Base-by-base conservation (phyloP, 2,329 filamentous ascomycete genomes). In the Aspergillus caelatus region DNA sequence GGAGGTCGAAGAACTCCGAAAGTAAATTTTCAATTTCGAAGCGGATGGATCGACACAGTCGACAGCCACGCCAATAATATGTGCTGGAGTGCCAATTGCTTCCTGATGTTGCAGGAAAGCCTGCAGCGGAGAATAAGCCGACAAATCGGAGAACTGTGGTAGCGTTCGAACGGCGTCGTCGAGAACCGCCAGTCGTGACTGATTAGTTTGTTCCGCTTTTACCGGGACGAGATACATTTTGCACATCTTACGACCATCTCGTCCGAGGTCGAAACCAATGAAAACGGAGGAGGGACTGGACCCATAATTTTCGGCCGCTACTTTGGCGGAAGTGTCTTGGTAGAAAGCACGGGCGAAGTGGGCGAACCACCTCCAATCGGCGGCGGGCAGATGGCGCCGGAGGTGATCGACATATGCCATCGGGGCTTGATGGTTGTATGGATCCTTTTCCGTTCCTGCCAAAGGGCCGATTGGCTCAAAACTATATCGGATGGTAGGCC, bases 401-500 rank as follows among this genome's bases (percentile, higher is more conserved):
- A 41, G 39, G 7, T 41, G 39, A 41, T 41, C 39, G 16, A n/a
- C 39, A 2, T 10, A 41, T 41, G 39, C 39, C 16, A 41, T 9
- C 39, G 43, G 26, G 9, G 53, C 60, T 12, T 48, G 32, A 21
- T 39, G 39, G 34, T 61, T 61, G 32, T 39, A 50, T 14, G 60
- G 60, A 30, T 61, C 60, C 43, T 9, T n/a, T 14, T 30, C 39
- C 6, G 60, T 57, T 11, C 60, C 60, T 10, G 60, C 60, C 4
- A 21, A 10, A 36, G 30, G 43, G 16, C 60, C 60, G 5, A 57
- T 39, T 6, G 60, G 60, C 23, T 61, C 60, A 36, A 61, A 57
- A 10, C 60, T 46, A 32, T 36, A 57, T n/a, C 60, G 60, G 45
- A 61, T 39, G 8, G 34, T 57, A 21, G 52, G 30, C 19, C 30